These are phyloP conservation scores for Penicillium decumbens DNA, from an alignment of 2,329 filamentous ascomycete species.

Conservation along the genomic window DNA sequence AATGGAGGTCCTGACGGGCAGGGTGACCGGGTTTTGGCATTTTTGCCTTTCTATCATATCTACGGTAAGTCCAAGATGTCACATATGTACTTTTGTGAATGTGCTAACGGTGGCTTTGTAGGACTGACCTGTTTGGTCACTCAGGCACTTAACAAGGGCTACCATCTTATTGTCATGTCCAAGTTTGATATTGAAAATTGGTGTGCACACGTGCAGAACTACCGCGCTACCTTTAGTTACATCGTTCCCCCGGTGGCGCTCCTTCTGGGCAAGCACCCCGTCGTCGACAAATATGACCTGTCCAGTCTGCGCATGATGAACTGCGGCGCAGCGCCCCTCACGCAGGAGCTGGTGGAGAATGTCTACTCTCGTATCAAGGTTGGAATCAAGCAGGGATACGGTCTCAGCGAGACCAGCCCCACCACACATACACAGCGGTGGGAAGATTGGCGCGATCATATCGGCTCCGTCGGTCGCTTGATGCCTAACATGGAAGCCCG, in stretches of 20 bases:
- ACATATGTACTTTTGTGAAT: neutral
- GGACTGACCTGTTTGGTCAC: conserved; percentile 71
- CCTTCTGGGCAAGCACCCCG: conserved; percentile 70
- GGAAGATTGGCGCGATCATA: conserved; percentile 68
- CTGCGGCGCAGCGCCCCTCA: conserved; percentile 80
- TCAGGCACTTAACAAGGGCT: conserved; percentile 60
- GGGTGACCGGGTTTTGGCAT: conserved; percentile 69
- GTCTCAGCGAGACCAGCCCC: conserved; percentile 80
- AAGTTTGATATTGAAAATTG: conserved; percentile 78
- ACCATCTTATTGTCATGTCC: conserved; percentile 65
- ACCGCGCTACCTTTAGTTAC: conserved; percentile 71
- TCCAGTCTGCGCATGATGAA: conserved; percentile 76
- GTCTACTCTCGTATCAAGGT: conserved; percentile 70
- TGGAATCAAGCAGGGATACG: conserved; percentile 88
- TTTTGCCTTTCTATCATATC: conserved; percentile 87
- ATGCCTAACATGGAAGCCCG: conserved; percentile 75
- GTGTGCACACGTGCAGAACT: conserved; percentile 69
- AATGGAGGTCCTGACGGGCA: conserved; percentile 57
- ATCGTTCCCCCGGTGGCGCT: conserved; percentile 82
- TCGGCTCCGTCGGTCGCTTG: conserved; percentile 74
- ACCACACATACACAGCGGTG: conserved; percentile 69
- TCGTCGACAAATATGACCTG: conserved; percentile 75
- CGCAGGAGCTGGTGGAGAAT: conserved; percentile 69
- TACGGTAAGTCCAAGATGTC: conserved; percentile 56
- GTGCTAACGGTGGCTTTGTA: conserved; percentile 18